These are phyloP conservation scores for Tolypocladium amazonense DNA, from an alignment of 2,329 filamentous ascomycete genomes.

Conservation along the genomic window DNA sequence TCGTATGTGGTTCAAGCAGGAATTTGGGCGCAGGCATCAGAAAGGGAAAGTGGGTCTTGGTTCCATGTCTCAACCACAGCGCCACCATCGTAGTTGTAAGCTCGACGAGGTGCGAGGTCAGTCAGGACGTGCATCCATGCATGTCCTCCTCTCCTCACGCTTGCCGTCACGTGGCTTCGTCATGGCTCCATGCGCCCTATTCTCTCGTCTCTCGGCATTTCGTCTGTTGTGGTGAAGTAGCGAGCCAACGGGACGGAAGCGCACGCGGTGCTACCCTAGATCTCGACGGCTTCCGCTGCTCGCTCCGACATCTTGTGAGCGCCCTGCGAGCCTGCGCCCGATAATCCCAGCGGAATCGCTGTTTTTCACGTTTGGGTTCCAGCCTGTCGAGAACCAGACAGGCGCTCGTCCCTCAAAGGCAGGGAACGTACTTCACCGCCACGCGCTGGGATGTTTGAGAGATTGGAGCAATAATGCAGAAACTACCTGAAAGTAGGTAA, in stretches of 20 bases:
- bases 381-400: background rate
- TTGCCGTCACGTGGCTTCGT: too few relatives aligned
- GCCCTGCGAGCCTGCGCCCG: background rate
- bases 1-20: background rate
- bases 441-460: background rate
- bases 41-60: background rate
- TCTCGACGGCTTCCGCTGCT: background rate
- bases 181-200: too few relatives aligned
- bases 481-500: background rate
- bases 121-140: too few relatives aligned
- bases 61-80: background rate
- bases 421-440: background rate
- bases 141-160: too few relatives aligned
- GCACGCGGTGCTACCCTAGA: background rate
- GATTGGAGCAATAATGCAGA: background rate
- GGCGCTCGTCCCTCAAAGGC: background rate
- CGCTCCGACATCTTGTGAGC: background rate
- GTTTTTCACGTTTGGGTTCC: background rate
- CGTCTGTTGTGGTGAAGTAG: background rate
- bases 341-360: background rate
- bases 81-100: too few relatives aligned
- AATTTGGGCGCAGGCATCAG: background rate
- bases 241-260: background rate
- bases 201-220: too few relatives aligned
- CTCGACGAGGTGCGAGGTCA: too few relatives aligned